phyloP scores from a whole-genome alignment of 2,329 filamentous ascomycete species.

The Penicillium concentricum region DNA sequence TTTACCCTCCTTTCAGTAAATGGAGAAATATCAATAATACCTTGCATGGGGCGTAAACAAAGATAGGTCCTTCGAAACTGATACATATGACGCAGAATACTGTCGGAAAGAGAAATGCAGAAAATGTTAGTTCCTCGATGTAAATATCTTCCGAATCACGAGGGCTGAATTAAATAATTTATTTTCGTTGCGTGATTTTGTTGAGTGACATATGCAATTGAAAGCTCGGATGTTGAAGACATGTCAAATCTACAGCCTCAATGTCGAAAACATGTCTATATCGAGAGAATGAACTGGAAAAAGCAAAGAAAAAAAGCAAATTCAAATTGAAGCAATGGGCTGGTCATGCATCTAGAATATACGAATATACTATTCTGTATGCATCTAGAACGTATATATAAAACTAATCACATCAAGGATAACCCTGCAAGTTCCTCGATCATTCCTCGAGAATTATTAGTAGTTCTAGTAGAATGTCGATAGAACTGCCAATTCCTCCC shows the following conservation, averaged over 20 bases:
- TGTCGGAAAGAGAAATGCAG: not conserved
- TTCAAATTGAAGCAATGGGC: not conserved
- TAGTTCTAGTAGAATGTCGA: not conserved
- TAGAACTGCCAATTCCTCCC: not conserved
- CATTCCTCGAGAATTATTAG: not conserved
- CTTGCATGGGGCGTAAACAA: not conserved
- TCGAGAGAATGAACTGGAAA: not conserved
- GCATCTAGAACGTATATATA: not conserved
- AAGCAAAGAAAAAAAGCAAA: not conserved
- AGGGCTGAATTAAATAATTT: not conserved
- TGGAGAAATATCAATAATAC: not conserved
- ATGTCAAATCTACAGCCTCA: not conserved
- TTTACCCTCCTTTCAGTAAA: not conserved
- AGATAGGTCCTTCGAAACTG: not conserved
- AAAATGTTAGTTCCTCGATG: not conserved
- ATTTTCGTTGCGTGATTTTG: not conserved
- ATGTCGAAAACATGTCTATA: not conserved
- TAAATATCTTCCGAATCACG: not conserved
- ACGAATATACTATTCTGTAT: too few species aligned
- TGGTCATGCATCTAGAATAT: not conserved
- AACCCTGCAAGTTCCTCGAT: not conserved
- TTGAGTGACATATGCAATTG: not conserved
- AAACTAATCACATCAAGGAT: not conserved
- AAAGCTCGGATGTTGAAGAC: not conserved
- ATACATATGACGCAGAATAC: not conserved